A percentile compares a stretch with the other conserved stretches of the same genome.
These are phyloP conservation scores for Musa acuminata DNA, from an alignment of 176 grass and related monocot genomes.

Conservation along the genomic window DNA sequence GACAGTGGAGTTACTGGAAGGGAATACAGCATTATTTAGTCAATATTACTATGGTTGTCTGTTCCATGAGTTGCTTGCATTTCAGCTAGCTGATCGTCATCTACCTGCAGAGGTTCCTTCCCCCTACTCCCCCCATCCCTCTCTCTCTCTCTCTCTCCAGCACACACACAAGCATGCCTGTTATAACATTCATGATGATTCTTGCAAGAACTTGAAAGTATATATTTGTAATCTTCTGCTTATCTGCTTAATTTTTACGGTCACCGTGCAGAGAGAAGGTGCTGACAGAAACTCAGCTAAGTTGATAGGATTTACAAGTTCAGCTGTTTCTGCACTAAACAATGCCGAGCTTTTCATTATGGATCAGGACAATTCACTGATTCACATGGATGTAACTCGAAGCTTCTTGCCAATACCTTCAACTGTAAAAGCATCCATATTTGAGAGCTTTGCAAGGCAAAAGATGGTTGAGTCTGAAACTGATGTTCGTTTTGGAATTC, in stretches of 20 bases:
- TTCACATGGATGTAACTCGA: slow-evolving; percentile 92
- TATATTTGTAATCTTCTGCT: slow-evolving; percentile 5
- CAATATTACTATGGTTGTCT: slow-evolving; percentile 97
- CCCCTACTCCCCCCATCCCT: background rate
- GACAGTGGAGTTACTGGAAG: slow-evolving; percentile 89
- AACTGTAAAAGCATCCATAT: slow-evolving; percentile 73
- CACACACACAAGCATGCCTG: background rate
- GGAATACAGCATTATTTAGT: slow-evolving; percentile 70
- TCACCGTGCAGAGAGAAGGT: slow-evolving; percentile 57
- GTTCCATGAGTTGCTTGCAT: slow-evolving; percentile 88
- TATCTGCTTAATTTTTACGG: slow-evolving; percentile 7
- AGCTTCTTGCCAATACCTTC: slow-evolving; percentile 77
- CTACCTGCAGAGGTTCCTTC: slow-evolving; percentile 52
- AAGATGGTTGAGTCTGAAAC: slow-evolving; percentile 84
- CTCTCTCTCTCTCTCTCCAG: background rate
- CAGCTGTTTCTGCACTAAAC: slow-evolving; percentile 65
- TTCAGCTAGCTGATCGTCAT: slow-evolving; percentile 84
- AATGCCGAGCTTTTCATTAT: slow-evolving; percentile 60
- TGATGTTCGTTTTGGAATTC: slow-evolving; percentile 56
- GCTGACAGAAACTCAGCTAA: slow-evolving; percentile 34
- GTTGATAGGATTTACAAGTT: slow-evolving; percentile 80
- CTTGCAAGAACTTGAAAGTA: background rate
- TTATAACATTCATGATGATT: background rate
- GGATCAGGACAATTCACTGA: slow-evolving; percentile 27
- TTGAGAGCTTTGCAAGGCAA: slow-evolving; percentile 91